phyloP scores from a whole-genome alignment of 306 rosid genomes.

The Quercus agrifolia region DNA sequence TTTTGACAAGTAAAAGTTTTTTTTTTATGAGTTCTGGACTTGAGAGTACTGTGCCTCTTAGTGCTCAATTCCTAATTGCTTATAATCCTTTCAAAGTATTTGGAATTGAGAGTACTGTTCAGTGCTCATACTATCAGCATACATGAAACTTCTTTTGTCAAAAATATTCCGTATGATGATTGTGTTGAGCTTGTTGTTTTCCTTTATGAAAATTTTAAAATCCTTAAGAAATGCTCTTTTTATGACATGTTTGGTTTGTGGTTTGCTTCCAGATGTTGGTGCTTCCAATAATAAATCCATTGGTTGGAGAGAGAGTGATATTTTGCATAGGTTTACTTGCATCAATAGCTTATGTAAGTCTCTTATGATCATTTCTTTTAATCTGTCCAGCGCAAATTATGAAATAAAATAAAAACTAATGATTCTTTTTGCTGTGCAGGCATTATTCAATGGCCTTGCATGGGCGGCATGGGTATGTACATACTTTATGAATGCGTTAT shows the following conservation, averaged over 20 bases:
- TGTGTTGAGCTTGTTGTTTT: background rate
- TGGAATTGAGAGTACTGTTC: background rate
- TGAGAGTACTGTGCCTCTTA: too few species aligned
- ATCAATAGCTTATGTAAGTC: slow-evolving; percentile 77
- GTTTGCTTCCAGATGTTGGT: slow-evolving; percentile 48
- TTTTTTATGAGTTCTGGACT: background rate
- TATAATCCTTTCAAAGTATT: background rate
- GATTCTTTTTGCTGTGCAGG: slow-evolving; percentile 36
- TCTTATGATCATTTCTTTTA: background rate
- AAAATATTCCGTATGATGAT: background rate
- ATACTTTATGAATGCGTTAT: background rate
- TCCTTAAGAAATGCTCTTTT: background rate
- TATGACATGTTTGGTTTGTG: slow-evolving; percentile 1
- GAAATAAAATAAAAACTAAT: background rate
- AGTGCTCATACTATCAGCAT: background rate
- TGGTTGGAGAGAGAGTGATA: slow-evolving; percentile 62
- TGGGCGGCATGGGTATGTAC: slow-evolving; percentile 82
- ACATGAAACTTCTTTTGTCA: background rate
- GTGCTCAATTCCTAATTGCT: too few species aligned
- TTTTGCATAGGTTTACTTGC: slow-evolving; percentile 65
- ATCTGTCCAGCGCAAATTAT: background rate
- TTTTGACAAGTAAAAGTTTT: background rate
- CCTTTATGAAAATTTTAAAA: background rate
- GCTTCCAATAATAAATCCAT: slow-evolving; percentile 43
- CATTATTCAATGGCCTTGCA: slow-evolving; percentile 76